These are phyloP conservation scores for Rusavskia elegans DNA, from an alignment of 495 filamentous ascomycete species.

Conservation along the genomic window DNA sequence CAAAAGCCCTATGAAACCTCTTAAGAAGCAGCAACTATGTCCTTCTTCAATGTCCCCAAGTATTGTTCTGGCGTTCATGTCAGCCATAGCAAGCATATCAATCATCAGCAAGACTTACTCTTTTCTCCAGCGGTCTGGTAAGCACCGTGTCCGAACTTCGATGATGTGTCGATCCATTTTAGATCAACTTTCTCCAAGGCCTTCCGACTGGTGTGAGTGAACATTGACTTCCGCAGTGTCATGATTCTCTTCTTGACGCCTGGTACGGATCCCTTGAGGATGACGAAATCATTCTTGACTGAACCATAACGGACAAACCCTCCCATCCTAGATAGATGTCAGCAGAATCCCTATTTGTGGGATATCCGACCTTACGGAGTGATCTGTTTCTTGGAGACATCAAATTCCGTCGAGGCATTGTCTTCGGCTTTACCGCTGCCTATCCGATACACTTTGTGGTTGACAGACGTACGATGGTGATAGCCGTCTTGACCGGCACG, in stretches of 20 bases:
- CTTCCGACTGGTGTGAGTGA: slow-evolving; percentile 85
- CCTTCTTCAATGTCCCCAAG: slow-evolving; percentile 99
- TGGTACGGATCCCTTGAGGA: slow-evolving; percentile 93
- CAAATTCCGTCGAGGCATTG: slow-evolving; percentile 90
- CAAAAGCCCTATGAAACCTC: slow-evolving; percentile 1
- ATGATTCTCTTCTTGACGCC: slow-evolving; percentile 99
- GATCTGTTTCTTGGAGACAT: slow-evolving; percentile 97
- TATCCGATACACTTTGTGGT: slow-evolving; percentile 99
- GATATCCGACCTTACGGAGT: slow-evolving; percentile 65
- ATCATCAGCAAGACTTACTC: slow-evolving; percentile 21
- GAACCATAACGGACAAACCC: slow-evolving; percentile 98
- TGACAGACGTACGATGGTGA: slow-evolving; percentile 99
- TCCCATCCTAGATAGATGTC: slow-evolving; percentile 56
- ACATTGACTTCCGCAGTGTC: slow-evolving; percentile 98
- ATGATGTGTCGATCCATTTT: slow-evolving; percentile 99
- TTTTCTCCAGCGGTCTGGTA: slow-evolving; percentile 98
- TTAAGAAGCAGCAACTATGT: slow-evolving; percentile 60
- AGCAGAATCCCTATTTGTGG: slow-evolving; percentile 7
- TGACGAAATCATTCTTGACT: slow-evolving; percentile 98
- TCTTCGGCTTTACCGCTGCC: slow-evolving; percentile 75
- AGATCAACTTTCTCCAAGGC: slow-evolving; percentile 98
- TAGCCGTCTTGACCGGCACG: slow-evolving; percentile 99
- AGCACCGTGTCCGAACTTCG: slow-evolving; percentile 99
- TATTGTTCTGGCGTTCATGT: slow-evolving; percentile 31
- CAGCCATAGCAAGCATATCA: background rate